Conservation (phyloP, 352 stramenopile genomes). For the Phytopythium mirpurense region DNA sequence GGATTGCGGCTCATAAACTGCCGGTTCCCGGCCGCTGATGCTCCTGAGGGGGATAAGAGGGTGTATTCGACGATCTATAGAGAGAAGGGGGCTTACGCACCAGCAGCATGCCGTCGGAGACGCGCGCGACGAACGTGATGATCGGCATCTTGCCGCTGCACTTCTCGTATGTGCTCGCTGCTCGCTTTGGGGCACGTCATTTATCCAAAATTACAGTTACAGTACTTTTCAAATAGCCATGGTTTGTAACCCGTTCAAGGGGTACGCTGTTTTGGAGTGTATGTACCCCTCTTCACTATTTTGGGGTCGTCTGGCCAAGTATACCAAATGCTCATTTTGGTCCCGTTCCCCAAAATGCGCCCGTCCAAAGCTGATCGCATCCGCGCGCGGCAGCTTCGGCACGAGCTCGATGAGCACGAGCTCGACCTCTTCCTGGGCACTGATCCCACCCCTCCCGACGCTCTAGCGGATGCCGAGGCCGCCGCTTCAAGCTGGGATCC, state of each 20-base stretch:
- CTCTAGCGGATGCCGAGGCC: neutral
- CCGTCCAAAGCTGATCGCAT: slow-evolving; percentile 47
- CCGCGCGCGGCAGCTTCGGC: slow-evolving; percentile 29
- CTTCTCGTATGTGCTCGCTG: neutral
- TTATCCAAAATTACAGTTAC: neutral
- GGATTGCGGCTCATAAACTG: no score
- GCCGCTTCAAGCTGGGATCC: neutral
- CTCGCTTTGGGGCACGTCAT: slow-evolving; percentile 1
- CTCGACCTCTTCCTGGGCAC: slow-evolving; percentile 52
- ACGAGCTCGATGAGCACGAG: slow-evolving; percentile 53
- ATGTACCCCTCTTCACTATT: no score
- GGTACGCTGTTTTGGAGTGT: no score
- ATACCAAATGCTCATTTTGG: neutral
- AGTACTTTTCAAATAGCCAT: no score
- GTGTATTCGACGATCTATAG: no score
- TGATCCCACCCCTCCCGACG: neutral
- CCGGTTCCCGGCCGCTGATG: no score
- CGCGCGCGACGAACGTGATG: slow-evolving; percentile 92
- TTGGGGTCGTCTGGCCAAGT: no score
- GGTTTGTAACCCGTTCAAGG: no score
- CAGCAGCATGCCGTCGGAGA: slow-evolving; percentile 93
- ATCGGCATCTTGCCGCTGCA: slow-evolving; percentile 75
- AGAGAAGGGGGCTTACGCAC: slow-evolving; percentile 20
- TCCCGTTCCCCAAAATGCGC: no score
- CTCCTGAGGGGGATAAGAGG: neutral